phyloP scores from a whole-genome alignment of 108 stramenopile species.

The Fragilaria crotonensis region DNA sequence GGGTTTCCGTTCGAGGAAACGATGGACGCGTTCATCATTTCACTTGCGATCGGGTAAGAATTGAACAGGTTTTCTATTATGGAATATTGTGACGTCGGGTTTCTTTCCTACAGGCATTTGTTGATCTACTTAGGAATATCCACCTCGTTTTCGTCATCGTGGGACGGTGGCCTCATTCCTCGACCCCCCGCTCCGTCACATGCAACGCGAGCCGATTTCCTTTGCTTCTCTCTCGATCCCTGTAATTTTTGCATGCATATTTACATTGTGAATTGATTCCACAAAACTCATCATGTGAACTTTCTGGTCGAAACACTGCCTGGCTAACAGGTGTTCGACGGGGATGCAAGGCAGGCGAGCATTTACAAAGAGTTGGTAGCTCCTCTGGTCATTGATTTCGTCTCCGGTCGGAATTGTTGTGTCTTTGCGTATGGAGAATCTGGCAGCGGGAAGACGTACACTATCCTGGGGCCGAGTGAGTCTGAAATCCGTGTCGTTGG shows the following conservation, averaged over 20 bases:
- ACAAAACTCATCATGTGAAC: neutral
- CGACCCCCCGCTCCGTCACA: too few species aligned
- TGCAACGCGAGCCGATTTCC: too few species aligned
- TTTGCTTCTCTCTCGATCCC: too few species aligned
- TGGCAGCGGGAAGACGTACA: conserved; percentile 46
- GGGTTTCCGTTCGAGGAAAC: neutral
- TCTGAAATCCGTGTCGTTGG: neutral
- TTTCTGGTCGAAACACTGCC: neutral
- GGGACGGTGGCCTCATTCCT: too few species aligned
- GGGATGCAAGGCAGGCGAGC: neutral
- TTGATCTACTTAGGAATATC: neutral
- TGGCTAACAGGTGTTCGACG: conserved; percentile 3
- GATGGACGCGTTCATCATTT: conserved; percentile 1
- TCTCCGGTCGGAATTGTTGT: conserved; percentile 8
- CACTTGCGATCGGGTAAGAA: conserved; percentile 3
- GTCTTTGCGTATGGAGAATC: conserved; percentile 63
- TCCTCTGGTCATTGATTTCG: conserved; percentile 3
- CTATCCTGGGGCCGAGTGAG: conserved; percentile 12
- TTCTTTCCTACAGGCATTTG: neutral
- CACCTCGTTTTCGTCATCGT: neutral
- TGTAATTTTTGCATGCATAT: too few species aligned
- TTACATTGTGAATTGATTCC: too few species aligned
- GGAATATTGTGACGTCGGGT: neutral
- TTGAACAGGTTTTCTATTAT: neutral
- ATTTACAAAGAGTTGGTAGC: conserved; percentile 1